Evolutionary conservation across 23 red algal genomes (phyloP), one percentile per base, ranked within the genome.

Genomic region (Gracilaria vermiculophylla): DNA sequence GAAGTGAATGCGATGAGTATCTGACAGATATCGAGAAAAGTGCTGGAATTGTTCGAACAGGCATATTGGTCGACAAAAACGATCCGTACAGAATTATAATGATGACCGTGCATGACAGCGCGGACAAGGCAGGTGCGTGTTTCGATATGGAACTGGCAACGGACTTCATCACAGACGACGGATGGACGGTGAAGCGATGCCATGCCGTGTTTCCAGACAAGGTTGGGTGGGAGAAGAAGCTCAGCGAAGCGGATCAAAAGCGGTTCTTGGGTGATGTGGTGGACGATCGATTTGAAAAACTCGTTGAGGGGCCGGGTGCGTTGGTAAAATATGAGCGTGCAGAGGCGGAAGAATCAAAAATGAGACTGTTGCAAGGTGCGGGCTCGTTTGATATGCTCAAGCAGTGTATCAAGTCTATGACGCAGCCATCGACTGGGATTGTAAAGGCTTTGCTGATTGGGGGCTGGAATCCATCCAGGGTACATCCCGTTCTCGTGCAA

Each of bases 151-250:
- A 88, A 21, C 53, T 88, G 8, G 84, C 69, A 50, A 21, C 84
- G 17, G 84, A 88, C 54, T 62, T 50, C 15, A 16, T 88, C 39
- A 69, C 66, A 56, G 49, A 61, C 33, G 84, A 88, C 37, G 84
- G 84, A 58, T 88, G 84, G 84, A 19, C 33, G 14, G 84, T 88
- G 23, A 17, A 43, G 21, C 28, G 69, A 41, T 78, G 49, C 27
- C 66, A 60, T 58, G 36, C 69, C n/a, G 84, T 88, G 0, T 88
- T 88, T 64, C 84, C 84, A n/a, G 84, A 88, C 48, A 88, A 88
- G 48, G 58, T 88, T 62, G 84, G 84, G 3, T 88, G 84, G 84
- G 84, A 88, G 21, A 57, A 49, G 12, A 53, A 67, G 32, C 50
- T 79, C 2, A 60, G 36, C 20, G 84, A 75, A 31, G 69, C 45